A percentile compares a stretch with the other conserved stretches of the same genome.
These are phyloP conservation scores for Zopfia rhizophila DNA, from an alignment of 2,329 filamentous ascomycete species.

Conservation along the genomic window DNA sequence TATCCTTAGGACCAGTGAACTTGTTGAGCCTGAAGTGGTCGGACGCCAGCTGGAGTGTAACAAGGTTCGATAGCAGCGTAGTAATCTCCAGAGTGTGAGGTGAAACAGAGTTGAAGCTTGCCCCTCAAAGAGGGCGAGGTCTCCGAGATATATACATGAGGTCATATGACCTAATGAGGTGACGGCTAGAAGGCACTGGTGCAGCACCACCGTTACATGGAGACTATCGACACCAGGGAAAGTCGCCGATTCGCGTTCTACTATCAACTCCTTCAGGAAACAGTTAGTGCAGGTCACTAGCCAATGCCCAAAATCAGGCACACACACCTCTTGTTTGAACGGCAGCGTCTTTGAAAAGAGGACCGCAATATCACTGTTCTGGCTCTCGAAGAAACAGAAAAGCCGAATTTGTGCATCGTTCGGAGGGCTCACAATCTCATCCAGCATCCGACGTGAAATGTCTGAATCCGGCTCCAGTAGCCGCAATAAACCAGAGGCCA, in stretches of 20 bases:
- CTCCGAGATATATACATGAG: too few species aligned
- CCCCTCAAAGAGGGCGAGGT: too few species aligned
- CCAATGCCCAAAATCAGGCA: not conserved
- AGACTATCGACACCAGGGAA: conserved; percentile 33
- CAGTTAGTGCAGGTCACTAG: not conserved
- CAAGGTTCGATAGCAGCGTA: too few species aligned
- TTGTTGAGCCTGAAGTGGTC: conserved; percentile 47
- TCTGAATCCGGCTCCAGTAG: conserved; percentile 32
- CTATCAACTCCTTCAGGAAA: conserved; percentile 34
- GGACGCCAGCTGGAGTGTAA: conserved; percentile 33
- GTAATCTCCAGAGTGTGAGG: too few species aligned
- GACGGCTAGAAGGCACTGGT: too few species aligned
- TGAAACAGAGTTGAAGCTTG: too few species aligned
- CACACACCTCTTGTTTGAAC: conserved; percentile 22
- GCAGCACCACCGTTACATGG: too few species aligned
- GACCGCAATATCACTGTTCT: conserved; percentile 29
- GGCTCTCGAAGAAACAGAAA: conserved; percentile 34
- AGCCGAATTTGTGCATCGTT: conserved; percentile 31
- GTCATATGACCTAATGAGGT: too few species aligned
- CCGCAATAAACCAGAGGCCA: conserved; percentile 25
- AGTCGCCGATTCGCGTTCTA: conserved; percentile 39
- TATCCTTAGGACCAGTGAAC: conserved; percentile 37
- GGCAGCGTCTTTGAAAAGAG: conserved; percentile 22
- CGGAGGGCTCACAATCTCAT: conserved; percentile 28
- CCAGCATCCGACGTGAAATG: conserved; percentile 21